Base-by-base conservation (phyloP, 2,329 filamentous ascomycete species). In the Immersiporthe knoxdaviesiana region DNA sequence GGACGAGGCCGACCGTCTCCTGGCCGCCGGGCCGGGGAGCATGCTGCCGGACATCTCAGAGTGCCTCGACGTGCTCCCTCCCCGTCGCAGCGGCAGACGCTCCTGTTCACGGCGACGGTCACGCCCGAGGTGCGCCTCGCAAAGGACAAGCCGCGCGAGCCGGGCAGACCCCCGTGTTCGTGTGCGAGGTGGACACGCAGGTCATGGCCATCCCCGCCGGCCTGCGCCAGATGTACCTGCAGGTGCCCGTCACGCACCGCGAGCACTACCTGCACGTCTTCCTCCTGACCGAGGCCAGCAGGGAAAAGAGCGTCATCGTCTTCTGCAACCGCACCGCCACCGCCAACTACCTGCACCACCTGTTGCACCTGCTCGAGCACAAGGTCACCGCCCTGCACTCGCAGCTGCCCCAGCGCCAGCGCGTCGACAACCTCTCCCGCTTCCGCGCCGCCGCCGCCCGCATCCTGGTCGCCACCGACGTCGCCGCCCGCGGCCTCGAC, bases 41-140 rank as follows among this genome's bases (percentile, higher is more conserved):
- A 97, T 97, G 94, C 85, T 97, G n/a, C 91, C 93, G 5, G 96
- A 97, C 76, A 89, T 99, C 1, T 93, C 97, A 77, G 92, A 93
- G 71, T 97, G 94, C 76, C 85, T 99, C 4, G 90, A 89, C 2
- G 90, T 91, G 1, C 85, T 99, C 0, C 96, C 96, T 0, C 89
- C 92, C 0, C 93, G 5, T 81, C 86, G 1, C 85, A 93, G 76
- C 88, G 96, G n/a, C 94, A 99, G 79, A 99, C 95, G 0, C 88
- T 97, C 21, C 87, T 99, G 2, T 99, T 99, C 82, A 99, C 96
- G 11, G 96, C 96, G 21, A 99, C 96, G 1, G 90, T 99, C 58
- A 98, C 96, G 0, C 90, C 93, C 2, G 95, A 98, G 82, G 94
- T 99, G 4, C 89, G 93, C 63, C 92, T 93, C 2, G 82, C 98